phyloP scores from a whole-genome alignment of 2,329 filamentous ascomycete species.

The Diaporthe aspalathi region DNA sequence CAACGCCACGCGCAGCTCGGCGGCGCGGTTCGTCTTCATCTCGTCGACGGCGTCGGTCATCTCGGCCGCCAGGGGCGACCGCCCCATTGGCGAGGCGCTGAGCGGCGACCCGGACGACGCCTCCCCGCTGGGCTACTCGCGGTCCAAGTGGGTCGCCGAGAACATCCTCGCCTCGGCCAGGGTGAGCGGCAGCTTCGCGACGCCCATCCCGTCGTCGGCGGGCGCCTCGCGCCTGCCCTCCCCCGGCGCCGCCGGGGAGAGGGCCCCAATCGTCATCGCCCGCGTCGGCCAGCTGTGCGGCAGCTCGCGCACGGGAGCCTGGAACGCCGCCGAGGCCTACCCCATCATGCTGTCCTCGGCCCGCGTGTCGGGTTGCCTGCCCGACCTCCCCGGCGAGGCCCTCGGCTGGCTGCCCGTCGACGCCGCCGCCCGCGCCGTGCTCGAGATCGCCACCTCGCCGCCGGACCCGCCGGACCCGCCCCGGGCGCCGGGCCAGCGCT shows the following conservation, averaged over 20 bases:
- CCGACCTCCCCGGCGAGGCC: constrained; percentile 50
- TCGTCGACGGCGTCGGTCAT: constrained; percentile 44
- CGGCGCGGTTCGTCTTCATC: constrained; percentile 44
- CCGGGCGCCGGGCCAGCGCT: background rate
- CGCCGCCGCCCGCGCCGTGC: constrained; percentile 54
- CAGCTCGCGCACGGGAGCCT: constrained; percentile 50
- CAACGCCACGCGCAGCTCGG: constrained; percentile 26
- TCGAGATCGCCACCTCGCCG: constrained; percentile 49
- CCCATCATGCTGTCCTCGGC: constrained; percentile 59
- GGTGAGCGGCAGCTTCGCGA: constrained; percentile 33
- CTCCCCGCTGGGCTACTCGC: constrained; percentile 64
- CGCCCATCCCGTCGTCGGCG: constrained; percentile 24
- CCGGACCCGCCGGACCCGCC: background rate
- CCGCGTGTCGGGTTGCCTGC: constrained; percentile 52
- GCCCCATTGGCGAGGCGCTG: constrained; percentile 54
- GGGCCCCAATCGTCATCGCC: constrained; percentile 52
- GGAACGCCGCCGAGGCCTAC: constrained; percentile 62
- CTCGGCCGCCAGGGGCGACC: constrained; percentile 4
- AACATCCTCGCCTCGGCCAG: constrained; percentile 58
- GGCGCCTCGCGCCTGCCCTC: constrained; percentile 37
- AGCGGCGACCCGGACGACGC: constrained; percentile 55
- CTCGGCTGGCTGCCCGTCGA: constrained; percentile 61
- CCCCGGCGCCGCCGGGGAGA: constrained; percentile 25
- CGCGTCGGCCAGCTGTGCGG: constrained; percentile 61
- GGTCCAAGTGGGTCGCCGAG: constrained; percentile 70